Evolutionary conservation across 192 early-diverging fungal genomes (phyloP), one percentile per base, ranked within the genome.

Genomic region (Backusella australiensis): DNA sequence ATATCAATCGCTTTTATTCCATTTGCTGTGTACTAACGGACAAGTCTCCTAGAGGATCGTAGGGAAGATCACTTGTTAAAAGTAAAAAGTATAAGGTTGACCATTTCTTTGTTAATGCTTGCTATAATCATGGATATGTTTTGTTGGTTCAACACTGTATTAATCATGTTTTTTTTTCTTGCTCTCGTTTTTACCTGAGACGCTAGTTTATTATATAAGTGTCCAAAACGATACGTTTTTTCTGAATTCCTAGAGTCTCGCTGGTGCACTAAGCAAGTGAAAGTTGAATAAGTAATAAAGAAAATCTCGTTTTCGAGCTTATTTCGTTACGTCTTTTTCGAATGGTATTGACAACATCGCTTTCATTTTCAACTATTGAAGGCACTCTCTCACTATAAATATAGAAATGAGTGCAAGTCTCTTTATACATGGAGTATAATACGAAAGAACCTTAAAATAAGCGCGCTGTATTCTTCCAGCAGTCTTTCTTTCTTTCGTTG

Each of bases 291-390:
- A 19, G 15, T 14, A 21, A n/a, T 19, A 69, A 69, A 69, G 7
- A 38, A 14, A 0, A 3, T 49, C 15, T 44, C 14, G 42, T 44
- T 44, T 17, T 44, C 3, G 17, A 44, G 42, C 19, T 21, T 17
- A 11, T 21, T 19, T 32, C 67, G 86, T 81, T 80, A 93, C 92
- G 81, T 76, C 88, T 88, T 79, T 90, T 90, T 77, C 88, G 89
- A 69, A 92, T 92, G 19, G 83, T 74, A 46, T 90, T 88, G 17
- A 85, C 87, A 21, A 92, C 78, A 67, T 89, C 82, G 8, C 85
- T 72, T 46, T 89, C 89, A 74, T 93, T 91, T 12, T 83, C 75
- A 2, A 85, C 79, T 17, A 89, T 74, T 0, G 91, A 75, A 17
- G 90, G 84, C 42, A 70, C 67, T 6, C 11, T 49, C 44, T 79